Base-by-base conservation (phyloP, 495 filamentous ascomycete species). In the Lasiosphaeriaceae sp. region DNA sequence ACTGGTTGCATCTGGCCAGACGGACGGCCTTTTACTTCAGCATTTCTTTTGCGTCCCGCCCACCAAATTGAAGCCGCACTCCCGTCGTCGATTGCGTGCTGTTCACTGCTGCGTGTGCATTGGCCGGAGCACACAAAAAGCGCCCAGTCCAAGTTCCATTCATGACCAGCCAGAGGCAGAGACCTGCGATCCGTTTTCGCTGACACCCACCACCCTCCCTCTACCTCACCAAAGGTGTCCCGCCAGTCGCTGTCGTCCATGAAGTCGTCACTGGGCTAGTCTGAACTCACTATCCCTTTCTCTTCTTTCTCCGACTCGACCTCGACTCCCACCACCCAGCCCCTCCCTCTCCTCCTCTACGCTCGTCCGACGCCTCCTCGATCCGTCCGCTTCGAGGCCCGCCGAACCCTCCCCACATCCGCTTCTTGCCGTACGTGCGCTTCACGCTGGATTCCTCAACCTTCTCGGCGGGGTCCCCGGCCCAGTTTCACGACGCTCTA, bases 381-480 rank as follows among this genome's bases (percentile, higher is more conserved):
- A n/a, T n/a, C n/a, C n/a, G n/a, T n/a, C n/a, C n/a, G n/a, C n/a
- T n/a, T n/a, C n/a, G n/a, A n/a, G n/a, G n/a, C n/a, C n/a, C n/a
- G n/a, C n/a, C n/a, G n/a, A 35, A 53, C 23, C 21, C 34, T n/a
- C 47, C 47, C 29, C 8, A 45, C 44, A 22, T 31, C 14, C 5
- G 24, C 39, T 35, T 44, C 46, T 20, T 11, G 26, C 26, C 43
- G 43, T 45, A 7, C 21, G 43, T 31, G 26, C 26, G 26, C 51
- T 55, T 64, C 71, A 78, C 59, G 34, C 73, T 80, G 75, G 77
- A 80, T 77, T 74, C 76, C 59, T 80, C 77, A 54, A 73, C 68
- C 3, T 55, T 76, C 17, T 72, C 73, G 17, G 66, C 71, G 59
- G 78, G 74, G 67, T 77, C 78, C 59, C 67, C 71, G 58, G 76